phyloP scores from a whole-genome alignment of 306 rosid species.

The Acmispon strigosus region DNA sequence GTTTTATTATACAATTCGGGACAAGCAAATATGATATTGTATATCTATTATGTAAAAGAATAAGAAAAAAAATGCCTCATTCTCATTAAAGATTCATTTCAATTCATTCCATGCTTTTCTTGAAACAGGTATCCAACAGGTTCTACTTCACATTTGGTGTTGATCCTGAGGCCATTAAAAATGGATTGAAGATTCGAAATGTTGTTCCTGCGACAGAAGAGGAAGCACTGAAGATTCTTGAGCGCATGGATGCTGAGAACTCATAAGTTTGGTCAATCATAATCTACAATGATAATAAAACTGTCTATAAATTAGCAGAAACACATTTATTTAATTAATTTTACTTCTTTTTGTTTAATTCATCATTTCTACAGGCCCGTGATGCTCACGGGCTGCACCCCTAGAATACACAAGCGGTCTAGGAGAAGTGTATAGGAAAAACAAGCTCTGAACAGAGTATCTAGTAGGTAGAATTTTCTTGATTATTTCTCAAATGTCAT shows the following conservation, averaged over 20 bases:
- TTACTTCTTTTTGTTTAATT: too few species aligned
- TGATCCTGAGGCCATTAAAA: conserved; percentile 41
- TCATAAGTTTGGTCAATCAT: conserved; percentile 11
- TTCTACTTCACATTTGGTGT: conserved; percentile 77
- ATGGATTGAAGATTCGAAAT: conserved; percentile 50
- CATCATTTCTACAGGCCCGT: too few species aligned
- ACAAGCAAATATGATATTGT: neutral
- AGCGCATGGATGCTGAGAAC: conserved; percentile 63
- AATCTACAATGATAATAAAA: too few species aligned
- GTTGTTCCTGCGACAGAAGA: conserved; percentile 80
- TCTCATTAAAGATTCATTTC: neutral
- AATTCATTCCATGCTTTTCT: neutral
- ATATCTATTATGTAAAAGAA: neutral
- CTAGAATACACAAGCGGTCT: neutral
- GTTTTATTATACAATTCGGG: neutral
- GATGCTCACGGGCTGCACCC: too few species aligned
- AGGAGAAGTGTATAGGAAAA: neutral
- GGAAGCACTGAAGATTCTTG: conserved; percentile 68
- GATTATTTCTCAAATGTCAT: neutral
- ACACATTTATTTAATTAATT: too few species aligned
- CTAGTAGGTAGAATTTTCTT: neutral
- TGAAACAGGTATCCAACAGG: conserved; percentile 69
- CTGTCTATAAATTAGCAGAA: too few species aligned
- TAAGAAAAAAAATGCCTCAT: neutral
- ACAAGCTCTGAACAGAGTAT: neutral